phyloP scores from a whole-genome alignment of 345 rosid genomes.

The Acer saccharum region DNA sequence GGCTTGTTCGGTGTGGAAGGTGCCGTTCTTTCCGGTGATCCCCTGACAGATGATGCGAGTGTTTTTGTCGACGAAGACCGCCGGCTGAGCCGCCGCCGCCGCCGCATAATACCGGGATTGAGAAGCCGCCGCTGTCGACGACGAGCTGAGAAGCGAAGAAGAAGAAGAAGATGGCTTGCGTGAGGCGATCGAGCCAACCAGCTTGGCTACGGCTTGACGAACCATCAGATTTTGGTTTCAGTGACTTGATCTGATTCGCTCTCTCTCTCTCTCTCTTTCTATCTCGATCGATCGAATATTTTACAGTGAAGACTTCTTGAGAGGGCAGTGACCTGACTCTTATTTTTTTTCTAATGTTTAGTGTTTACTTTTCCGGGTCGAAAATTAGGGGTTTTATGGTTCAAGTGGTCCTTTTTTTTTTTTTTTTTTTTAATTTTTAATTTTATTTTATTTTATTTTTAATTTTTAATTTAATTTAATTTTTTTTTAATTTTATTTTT shows the following conservation, averaged over 20 bases:
- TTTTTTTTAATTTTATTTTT: too few relatives aligned
- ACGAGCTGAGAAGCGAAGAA: slow-evolving; percentile 11
- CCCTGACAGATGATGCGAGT: slow-evolving; percentile 95
- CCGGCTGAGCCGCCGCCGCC: slow-evolving; percentile 59
- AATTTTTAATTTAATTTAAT: too few relatives aligned
- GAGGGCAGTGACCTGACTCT: neutral
- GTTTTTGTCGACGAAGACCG: slow-evolving; percentile 91
- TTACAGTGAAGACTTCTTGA: neutral
- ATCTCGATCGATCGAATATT: neutral
- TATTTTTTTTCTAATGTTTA: neutral
- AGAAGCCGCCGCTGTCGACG: slow-evolving; percentile 4
- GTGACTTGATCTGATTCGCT: slow-evolving; percentile 13
- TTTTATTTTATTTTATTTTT: too few relatives aligned
- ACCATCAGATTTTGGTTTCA: slow-evolving; percentile 34
- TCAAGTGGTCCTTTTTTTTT: neutral
- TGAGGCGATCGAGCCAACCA: slow-evolving; percentile 36
- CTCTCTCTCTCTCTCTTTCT: too few relatives aligned
- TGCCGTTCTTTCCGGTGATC: slow-evolving; percentile 92
- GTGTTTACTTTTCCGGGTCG: neutral
- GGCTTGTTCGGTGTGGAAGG: slow-evolving; percentile 96
- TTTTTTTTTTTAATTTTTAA: too few relatives aligned
- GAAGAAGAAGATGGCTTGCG: slow-evolving; percentile 32
- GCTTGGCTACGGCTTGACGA: slow-evolving; percentile 41
- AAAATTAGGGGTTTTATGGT: neutral
- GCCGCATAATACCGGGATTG: slow-evolving; percentile 58